phyloP scores from a whole-genome alignment of 805 yeast species.

The Ogataea saltuana region DNA sequence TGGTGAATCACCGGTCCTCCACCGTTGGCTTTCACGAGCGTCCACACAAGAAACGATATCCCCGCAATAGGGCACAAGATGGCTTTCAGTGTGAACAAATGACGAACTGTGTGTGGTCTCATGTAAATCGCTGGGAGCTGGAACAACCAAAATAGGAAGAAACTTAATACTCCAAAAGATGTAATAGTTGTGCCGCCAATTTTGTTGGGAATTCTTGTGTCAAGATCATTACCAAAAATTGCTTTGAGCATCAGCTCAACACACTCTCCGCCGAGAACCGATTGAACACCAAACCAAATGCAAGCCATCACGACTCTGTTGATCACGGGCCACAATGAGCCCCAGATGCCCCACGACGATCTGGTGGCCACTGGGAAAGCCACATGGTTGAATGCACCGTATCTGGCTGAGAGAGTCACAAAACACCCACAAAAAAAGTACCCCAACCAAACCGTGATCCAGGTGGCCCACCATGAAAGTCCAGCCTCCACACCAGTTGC shows the following conservation, averaged over 20 bases:
- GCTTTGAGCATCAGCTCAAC: constrained; percentile 76
- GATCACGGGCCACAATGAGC: constrained; percentile 83
- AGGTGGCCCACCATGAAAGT: constrained; percentile 86
- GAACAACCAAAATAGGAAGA: constrained; percentile 79
- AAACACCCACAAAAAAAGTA: constrained; percentile 69
- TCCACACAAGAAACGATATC: constrained; percentile 80
- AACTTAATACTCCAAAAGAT: constrained; percentile 69
- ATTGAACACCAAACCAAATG: constrained; percentile 87
- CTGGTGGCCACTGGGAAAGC: constrained; percentile 84
- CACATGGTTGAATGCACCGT: constrained; percentile 79
- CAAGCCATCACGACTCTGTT: constrained; percentile 79
- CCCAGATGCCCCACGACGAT: constrained; percentile 83
- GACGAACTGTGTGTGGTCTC: constrained; percentile 82
- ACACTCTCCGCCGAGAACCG: constrained; percentile 83
- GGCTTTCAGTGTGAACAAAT: constrained; percentile 81
- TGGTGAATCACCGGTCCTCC: constrained; percentile 71
- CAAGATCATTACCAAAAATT: constrained; percentile 68
- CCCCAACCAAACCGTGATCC: constrained; percentile 91
- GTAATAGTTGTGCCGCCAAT: constrained; percentile 51
- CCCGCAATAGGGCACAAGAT: constrained; percentile 81
- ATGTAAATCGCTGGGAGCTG: constrained; percentile 80
- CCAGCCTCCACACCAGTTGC: constrained; percentile 80
- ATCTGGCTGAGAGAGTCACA: constrained; percentile 69
- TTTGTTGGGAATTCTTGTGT: constrained; percentile 61
- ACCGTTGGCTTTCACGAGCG: constrained; percentile 76